A percentile compares a stretch with the other conserved stretches of the same genome.
Conservation (phyloP, 257 asterid species). For the Mitragyna speciosa region DNA sequence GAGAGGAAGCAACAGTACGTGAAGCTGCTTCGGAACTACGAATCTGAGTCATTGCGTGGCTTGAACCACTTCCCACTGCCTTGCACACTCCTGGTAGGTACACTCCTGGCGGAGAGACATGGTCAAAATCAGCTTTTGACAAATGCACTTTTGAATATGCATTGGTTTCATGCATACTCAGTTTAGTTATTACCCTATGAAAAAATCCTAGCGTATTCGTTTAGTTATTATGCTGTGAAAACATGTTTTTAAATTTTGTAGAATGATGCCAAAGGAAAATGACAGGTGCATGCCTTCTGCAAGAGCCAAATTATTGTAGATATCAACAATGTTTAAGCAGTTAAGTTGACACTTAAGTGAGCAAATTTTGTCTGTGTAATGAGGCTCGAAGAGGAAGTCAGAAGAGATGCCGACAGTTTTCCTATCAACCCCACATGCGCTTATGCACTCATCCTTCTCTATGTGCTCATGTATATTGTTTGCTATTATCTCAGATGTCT, state of each 20-base stretch:
- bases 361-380: slow-evolving; percentile 25
- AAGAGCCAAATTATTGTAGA: slow-evolving; percentile 34
- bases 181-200: no score
- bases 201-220: no score
- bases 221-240: no score
- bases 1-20: slow-evolving; percentile 18
- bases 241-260: no score
- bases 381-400: slow-evolving; percentile 25
- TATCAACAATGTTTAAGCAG: slow-evolving; percentile 43
- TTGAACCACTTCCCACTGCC: slow-evolving; percentile 20
- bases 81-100: slow-evolving; percentile 44
- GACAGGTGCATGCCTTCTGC: slow-evolving; percentile 29
- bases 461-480: slow-evolving; percentile 10
- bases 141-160: no score
- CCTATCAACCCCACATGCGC: slow-evolving; percentile 31
- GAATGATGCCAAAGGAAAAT: background rate
- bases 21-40: slow-evolving; percentile 42
- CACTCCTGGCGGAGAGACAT: slow-evolving; percentile 28
- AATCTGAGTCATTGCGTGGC: slow-evolving; percentile 41
- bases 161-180: no score
- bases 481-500: slow-evolving; percentile 27
- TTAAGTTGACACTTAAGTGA: slow-evolving; percentile 28
- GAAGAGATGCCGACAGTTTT: slow-evolving; percentile 35
- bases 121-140: background rate
- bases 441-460: slow-evolving; percentile 30